Percentiles rank a stretch among this genome's conserved stretches.
Conservation (phyloP, 225 moss, liverwort and hornwort genomes). For the Pleurozium schreberi region DNA sequence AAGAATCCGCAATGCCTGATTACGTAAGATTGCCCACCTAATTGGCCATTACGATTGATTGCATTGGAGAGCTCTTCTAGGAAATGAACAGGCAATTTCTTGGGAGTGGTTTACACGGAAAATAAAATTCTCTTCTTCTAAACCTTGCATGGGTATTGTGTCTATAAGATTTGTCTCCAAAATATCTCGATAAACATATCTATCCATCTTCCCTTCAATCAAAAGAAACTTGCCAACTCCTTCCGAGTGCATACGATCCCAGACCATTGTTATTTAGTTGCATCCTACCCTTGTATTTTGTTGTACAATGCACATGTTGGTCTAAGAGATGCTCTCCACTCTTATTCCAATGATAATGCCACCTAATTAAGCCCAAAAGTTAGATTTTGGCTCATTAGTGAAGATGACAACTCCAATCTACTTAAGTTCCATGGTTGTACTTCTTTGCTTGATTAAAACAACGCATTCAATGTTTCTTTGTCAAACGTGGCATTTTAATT, state of each 20-base stretch:
- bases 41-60: too few species aligned
- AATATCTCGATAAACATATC: not conserved
- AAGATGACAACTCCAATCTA: not conserved
- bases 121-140: not conserved
- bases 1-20: too few species aligned
- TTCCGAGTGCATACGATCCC: too few species aligned
- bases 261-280: too few species aligned
- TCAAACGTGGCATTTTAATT: too few species aligned
- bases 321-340: too few species aligned
- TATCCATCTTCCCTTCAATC: not conserved
- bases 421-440: not conserved
- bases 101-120: too few species aligned
- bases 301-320: not conserved
- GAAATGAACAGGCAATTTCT: too few species aligned
- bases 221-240: not conserved
- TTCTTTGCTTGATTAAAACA: not conserved
- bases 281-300: not conserved
- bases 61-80: too few species aligned
- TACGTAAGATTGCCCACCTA: too few species aligned
- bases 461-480: accelerated
- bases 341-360: not conserved
- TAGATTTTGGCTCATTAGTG: not conserved
- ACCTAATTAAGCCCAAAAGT: not conserved
- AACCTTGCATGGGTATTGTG: not conserved
- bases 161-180: accelerated